These are phyloP conservation scores for Botryosphaeria dothidea DNA, from an alignment of 2,329 filamentous ascomycete genomes.

Conservation along the genomic window DNA sequence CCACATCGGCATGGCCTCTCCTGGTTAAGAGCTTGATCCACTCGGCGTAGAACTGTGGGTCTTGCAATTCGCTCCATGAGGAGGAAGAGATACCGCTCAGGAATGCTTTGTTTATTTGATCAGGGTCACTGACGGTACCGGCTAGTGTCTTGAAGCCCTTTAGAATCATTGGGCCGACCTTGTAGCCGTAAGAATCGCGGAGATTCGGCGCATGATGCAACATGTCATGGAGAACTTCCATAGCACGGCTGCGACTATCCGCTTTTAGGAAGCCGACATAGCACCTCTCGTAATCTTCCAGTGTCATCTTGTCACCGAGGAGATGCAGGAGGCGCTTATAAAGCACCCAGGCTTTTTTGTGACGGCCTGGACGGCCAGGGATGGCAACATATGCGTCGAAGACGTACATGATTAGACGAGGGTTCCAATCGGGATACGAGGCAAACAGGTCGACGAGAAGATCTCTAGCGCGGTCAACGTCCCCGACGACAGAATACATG, in stretches of 20 bases:
- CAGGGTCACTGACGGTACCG: constrained; percentile 23
- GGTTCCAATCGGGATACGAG: constrained; percentile 47
- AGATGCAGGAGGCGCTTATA: constrained; percentile 66
- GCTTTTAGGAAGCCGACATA: constrained; percentile 70
- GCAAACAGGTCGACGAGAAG: constrained; percentile 58
- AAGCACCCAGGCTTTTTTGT: constrained; percentile 63
- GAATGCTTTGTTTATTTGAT: constrained; percentile 50
- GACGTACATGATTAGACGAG: constrained; percentile 65
- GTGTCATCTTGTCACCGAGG: constrained; percentile 62
- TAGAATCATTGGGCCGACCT: not conserved
- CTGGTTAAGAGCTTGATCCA: constrained; percentile 86
- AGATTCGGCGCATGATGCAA: constrained; percentile 27
- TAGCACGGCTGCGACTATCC: constrained; percentile 65
- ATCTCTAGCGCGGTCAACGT: constrained; percentile 60
- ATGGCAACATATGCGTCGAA: constrained; percentile 65
- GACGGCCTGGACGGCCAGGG: constrained; percentile 38
- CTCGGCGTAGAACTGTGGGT: constrained; percentile 78
- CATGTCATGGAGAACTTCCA: constrained; percentile 86
- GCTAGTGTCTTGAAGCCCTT: constrained; percentile 20
- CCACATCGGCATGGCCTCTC: constrained; percentile 60
- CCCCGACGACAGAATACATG: constrained; percentile 61
- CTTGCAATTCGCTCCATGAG: constrained; percentile 59
- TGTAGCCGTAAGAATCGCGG: not conserved
- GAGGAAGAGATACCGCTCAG: constrained; percentile 53
- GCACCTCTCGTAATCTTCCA: constrained; percentile 75